Conservation (phyloP, 1,284 basidiomycete species). For the Anthracocystis setariae region DNA sequence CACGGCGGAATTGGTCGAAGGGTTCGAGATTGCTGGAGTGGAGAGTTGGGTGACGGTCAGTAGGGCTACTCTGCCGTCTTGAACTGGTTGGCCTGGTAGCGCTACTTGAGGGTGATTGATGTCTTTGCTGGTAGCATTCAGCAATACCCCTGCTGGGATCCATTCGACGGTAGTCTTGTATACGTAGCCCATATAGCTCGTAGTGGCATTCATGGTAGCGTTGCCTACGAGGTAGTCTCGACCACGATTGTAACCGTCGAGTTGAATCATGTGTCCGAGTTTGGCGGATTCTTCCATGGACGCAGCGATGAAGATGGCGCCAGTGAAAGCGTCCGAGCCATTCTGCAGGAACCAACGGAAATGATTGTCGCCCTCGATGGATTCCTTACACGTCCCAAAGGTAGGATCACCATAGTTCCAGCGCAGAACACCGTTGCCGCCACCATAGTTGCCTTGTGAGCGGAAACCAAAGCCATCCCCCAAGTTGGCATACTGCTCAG, state of each 20-base stretch:
- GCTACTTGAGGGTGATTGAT: constrained; percentile 77
- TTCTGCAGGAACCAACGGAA: constrained; percentile 89
- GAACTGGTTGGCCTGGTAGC: constrained; percentile 74
- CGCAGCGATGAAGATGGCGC: constrained; percentile 83
- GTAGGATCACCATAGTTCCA: constrained; percentile 60
- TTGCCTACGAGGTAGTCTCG: constrained; percentile 77
- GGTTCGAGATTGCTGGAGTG: constrained; percentile 8
- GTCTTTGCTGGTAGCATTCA: constrained; percentile 69
- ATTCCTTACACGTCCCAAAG: constrained; percentile 72
- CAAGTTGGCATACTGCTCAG: constrained; percentile 56
- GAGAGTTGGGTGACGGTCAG: constrained; percentile 73
- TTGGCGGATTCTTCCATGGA: constrained; percentile 54
- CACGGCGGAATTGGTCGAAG: not conserved
- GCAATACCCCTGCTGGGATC: constrained; percentile 58
- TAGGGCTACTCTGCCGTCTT: constrained; percentile 86
- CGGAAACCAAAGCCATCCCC: constrained; percentile 54
- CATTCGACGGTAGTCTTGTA: constrained; percentile 60
- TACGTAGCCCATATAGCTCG: constrained; percentile 41
- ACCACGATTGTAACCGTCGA: constrained; percentile 60
- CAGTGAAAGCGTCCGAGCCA: constrained; percentile 74
- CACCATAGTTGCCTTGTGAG: constrained; percentile 52
- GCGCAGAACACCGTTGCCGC: constrained; percentile 57
- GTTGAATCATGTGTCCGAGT: constrained; percentile 48
- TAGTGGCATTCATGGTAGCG: constrained; percentile 46
- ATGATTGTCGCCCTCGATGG: constrained; percentile 87